phyloP scores from a whole-genome alignment of 2,329 filamentous ascomycete genomes.

The Diaporthe sp. region DNA sequence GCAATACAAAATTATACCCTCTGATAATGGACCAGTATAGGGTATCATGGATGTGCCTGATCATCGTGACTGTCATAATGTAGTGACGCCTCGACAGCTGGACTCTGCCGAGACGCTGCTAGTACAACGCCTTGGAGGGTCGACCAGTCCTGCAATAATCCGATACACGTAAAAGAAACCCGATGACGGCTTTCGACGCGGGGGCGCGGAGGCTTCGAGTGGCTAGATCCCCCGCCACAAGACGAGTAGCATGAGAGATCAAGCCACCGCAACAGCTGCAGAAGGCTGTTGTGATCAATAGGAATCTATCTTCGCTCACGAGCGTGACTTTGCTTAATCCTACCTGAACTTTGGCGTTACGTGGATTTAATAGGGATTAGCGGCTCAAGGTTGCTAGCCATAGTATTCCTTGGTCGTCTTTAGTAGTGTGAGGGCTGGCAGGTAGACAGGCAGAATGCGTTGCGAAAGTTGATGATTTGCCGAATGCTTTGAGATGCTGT shows the following conservation, averaged over 20 bases:
- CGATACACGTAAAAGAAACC: background rate
- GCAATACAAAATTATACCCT: background rate
- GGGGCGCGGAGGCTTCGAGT: background rate
- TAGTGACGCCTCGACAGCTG: constrained; percentile 15
- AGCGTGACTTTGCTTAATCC: too few relatives aligned
- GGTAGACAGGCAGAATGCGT: background rate
- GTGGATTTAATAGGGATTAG: background rate
- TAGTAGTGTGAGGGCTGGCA: background rate
- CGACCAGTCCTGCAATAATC: background rate
- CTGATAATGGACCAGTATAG: constrained; percentile 8
- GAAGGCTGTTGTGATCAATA: background rate
- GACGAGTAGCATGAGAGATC: background rate
- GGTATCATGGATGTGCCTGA: background rate
- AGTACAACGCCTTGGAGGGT: background rate
- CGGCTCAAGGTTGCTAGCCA: background rate
- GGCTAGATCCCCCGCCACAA: background rate
- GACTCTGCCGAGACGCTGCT: background rate
- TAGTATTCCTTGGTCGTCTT: background rate
- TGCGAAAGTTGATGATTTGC: too few relatives aligned
- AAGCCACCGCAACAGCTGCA: background rate
- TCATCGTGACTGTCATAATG: background rate
- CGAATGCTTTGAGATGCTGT: background rate
- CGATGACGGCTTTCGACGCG: background rate
- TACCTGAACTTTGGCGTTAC: too few relatives aligned
- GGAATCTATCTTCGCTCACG: background rate